Evolutionary conservation across 345 rosid species (phyloP).

Genomic region (Dovyalis caffra): DNA sequence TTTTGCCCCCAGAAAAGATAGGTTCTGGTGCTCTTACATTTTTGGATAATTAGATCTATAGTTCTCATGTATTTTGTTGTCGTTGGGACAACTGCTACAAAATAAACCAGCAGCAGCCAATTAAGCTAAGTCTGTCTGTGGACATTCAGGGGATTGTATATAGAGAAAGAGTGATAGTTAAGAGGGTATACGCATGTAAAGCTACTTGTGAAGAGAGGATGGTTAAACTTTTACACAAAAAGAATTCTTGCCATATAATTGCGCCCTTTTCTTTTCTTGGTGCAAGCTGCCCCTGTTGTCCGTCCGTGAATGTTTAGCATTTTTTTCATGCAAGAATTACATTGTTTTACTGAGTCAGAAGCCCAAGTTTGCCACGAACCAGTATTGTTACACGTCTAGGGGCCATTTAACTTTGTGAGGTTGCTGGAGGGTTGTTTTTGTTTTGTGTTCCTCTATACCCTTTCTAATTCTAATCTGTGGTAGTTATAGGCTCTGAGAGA

Average conservation of each 20-base stretch:
- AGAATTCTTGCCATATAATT: background rate
- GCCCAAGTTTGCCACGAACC: too few relatives aligned
- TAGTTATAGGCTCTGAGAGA: too few relatives aligned
- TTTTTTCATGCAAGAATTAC: too few relatives aligned
- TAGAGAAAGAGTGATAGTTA: slow-evolving; percentile 39
- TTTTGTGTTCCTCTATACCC: too few relatives aligned
- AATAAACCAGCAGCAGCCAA: slow-evolving; percentile 46
- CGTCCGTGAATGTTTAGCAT: background rate
- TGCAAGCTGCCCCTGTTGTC: background rate
- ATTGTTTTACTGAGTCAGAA: too few relatives aligned
- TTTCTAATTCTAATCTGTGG: too few relatives aligned
- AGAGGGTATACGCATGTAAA: slow-evolving; percentile 37
- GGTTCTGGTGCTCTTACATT: slow-evolving; percentile 20
- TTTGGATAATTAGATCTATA: slow-evolving; percentile 18
- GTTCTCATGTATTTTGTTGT: slow-evolving; percentile 26
- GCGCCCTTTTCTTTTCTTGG: background rate
- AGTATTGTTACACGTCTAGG: too few relatives aligned
- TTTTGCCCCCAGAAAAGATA: slow-evolving; percentile 45
- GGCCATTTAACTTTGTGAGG: too few relatives aligned
- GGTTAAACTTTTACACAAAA: slow-evolving; percentile 15
- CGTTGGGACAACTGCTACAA: slow-evolving; percentile 31
- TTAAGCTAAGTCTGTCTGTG: slow-evolving; percentile 33
- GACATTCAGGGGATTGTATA: slow-evolving; percentile 51
- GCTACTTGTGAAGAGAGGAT: slow-evolving; percentile 18
- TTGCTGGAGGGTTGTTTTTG: too few relatives aligned